Evolutionary conservation across 257 asterid species (phyloP).

Genomic region (Nicotiana noctiflora): DNA sequence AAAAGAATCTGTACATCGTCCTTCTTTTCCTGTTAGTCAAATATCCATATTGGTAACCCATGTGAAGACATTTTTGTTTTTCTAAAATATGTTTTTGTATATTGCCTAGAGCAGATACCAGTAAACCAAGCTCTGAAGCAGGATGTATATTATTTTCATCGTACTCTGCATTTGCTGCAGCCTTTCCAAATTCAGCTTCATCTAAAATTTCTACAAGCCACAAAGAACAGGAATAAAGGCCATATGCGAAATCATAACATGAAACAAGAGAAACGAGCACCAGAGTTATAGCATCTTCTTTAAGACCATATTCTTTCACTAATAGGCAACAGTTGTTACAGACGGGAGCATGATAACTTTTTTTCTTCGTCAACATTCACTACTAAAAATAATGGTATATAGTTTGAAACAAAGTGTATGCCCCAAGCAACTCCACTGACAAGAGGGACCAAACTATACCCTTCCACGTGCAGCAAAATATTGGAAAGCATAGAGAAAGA

Average conservation of each 20-base stretch:
- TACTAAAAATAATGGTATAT: neutral
- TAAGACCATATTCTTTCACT: neutral
- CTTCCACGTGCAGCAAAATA: neutral
- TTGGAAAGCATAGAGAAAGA: neutral
- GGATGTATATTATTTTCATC: constrained; percentile 41
- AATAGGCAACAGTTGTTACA: neutral
- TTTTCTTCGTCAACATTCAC: neutral
- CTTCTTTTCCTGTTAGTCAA: constrained; percentile 39
- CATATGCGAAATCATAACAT: neutral
- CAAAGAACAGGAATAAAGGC: constrained; percentile 1
- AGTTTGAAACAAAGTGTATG: neutral
- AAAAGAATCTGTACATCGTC: constrained; percentile 30
- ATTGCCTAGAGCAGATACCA: constrained; percentile 35
- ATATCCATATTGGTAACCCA: neutral
- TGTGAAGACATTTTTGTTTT: neutral
- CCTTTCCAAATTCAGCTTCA: constrained; percentile 52
- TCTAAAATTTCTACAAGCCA: constrained; percentile 45
- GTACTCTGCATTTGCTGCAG: constrained; percentile 19
- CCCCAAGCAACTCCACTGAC: neutral
- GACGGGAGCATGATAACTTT: neutral
- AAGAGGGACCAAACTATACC: neutral
- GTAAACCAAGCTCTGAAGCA: constrained; percentile 62
- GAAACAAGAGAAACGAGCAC: neutral
- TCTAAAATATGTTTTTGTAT: neutral
- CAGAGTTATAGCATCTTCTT: neutral